Evolutionary conservation across 148 eudicot genomes (phyloP).

Genomic region (Rhododendron griersonianum): DNA sequence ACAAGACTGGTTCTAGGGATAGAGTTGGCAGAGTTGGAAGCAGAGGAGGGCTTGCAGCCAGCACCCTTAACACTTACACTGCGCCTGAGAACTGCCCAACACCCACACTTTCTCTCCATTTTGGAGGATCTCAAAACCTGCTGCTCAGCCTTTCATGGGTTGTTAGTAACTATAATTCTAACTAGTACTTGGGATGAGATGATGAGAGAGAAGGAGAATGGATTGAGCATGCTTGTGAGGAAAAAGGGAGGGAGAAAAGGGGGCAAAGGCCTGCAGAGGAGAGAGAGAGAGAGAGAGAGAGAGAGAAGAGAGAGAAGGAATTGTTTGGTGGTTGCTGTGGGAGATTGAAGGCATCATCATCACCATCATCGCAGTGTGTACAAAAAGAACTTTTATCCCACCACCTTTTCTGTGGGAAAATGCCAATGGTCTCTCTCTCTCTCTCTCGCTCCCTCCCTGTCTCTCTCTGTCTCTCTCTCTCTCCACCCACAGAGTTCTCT

Average conservation of each 20-base stretch:
- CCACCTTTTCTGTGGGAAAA: conserved; percentile 28
- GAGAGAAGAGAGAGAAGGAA: conserved; percentile 15
- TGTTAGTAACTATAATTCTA: conserved; percentile 6
- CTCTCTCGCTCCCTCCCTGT: conserved; percentile 4
- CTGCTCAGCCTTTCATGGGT: conserved; percentile 18
- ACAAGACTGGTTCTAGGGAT: conserved; percentile 80
- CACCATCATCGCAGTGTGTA: conserved; percentile 45
- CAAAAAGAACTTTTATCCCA: conserved; percentile 47
- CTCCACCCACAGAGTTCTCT: background rate
- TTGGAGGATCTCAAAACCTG: conserved; percentile 4
- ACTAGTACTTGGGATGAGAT: conserved; percentile 3
- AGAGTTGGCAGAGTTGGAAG: conserved; percentile 48
- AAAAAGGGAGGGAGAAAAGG: background rate
- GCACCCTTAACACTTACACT: conserved; percentile 42
- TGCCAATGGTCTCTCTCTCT: conserved; percentile 11
- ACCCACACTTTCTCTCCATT: conserved; percentile 86
- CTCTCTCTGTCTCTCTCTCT: background rate
- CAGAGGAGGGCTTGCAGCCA: conserved; percentile 44
- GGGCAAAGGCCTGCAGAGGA: background rate
- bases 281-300: conserved; percentile 6
- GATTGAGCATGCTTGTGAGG: conserved; percentile 21
- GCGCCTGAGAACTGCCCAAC: conserved; percentile 66
- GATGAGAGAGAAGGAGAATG: background rate
- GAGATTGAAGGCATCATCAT: conserved; percentile 48
- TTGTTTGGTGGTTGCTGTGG: conserved; percentile 35